Conservation (phyloP, 805 yeast species). For the Candida endomychidarum region DNA sequence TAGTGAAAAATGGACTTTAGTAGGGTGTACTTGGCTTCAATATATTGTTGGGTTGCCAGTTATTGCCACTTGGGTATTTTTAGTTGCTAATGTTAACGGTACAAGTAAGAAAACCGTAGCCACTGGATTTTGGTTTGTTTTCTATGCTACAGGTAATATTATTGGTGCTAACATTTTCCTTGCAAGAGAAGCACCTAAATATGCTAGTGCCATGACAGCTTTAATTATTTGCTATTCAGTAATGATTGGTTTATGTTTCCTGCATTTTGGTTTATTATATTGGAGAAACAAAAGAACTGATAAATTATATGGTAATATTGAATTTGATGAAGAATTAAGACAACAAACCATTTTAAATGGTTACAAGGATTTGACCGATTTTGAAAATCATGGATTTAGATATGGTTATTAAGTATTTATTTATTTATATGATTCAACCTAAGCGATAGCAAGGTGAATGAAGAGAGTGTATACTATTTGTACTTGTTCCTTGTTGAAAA, state of each 20-base stretch:
- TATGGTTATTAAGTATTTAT: slow-evolving; percentile 20
- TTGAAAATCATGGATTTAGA: slow-evolving; percentile 24
- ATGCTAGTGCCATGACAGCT: slow-evolving; percentile 24
- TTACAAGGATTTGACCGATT: slow-evolving; percentile 24
- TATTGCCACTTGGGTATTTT: slow-evolving; percentile 25
- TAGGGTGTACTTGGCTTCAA: slow-evolving; percentile 32
- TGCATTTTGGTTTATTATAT: slow-evolving; percentile 15
- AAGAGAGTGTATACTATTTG: too few relatives aligned
- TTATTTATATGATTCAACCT: too few relatives aligned
- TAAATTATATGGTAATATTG: slow-evolving; percentile 20
- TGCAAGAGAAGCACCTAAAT: slow-evolving; percentile 25
- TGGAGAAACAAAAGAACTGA: slow-evolving; percentile 20
- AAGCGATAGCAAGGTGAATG: too few relatives aligned
- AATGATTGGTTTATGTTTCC: slow-evolving; percentile 20
- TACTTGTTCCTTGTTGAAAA: too few relatives aligned
- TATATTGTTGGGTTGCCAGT: slow-evolving; percentile 32
- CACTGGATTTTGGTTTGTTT: slow-evolving; percentile 22
- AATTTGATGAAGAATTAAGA: slow-evolving; percentile 21
- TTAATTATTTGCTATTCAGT: slow-evolving; percentile 22
- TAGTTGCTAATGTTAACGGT: slow-evolving; percentile 24
- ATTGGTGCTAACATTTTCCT: slow-evolving; percentile 26
- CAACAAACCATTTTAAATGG: slow-evolving; percentile 25
- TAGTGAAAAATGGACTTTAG: slow-evolving; percentile 25
- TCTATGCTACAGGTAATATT: slow-evolving; percentile 31
- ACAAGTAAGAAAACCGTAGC: slow-evolving; percentile 24